Evolutionary conservation across 1,284 basidiomycete genomes (phyloP).

Genomic region (Marasmius sp.): DNA sequence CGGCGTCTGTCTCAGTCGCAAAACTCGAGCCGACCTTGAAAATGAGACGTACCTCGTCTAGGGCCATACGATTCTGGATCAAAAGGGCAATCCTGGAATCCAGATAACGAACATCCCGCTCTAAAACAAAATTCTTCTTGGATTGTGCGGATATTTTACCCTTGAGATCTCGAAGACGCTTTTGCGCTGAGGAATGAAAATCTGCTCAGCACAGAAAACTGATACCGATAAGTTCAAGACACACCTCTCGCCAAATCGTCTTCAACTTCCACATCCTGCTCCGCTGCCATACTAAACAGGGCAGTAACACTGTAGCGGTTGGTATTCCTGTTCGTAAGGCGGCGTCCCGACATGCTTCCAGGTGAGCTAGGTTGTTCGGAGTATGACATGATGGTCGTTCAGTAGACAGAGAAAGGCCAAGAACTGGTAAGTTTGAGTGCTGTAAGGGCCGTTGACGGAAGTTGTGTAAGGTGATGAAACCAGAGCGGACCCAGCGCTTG

Average conservation of each 20-base stretch:
- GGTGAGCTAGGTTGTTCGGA: slow-evolving; percentile 63
- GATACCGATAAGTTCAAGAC: slow-evolving; percentile 25
- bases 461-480: slow-evolving; percentile 15
- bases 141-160: slow-evolving; percentile 97
- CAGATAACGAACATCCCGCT: slow-evolving; percentile 97
- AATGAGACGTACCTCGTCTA: slow-evolving; percentile 78
- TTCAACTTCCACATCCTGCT: slow-evolving; percentile 98
- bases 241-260: slow-evolving; percentile 93
- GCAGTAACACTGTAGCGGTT: slow-evolving; percentile 97
- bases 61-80: slow-evolving; percentile 97
- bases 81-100: slow-evolving; percentile 97
- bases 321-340: slow-evolving; percentile 87
- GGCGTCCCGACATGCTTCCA: slow-evolving; percentile 62
- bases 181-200: slow-evolving; percentile 68
- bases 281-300: slow-evolving; percentile 96
- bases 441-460: slow-evolving; percentile 9
- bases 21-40: not conserved
- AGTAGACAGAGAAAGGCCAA: slow-evolving; percentile 4
- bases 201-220: not conserved
- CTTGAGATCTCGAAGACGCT: slow-evolving; percentile 93
- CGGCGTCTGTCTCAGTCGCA: not conserved
- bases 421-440: slow-evolving; percentile 2
- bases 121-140: slow-evolving; percentile 99
- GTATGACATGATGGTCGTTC: slow-evolving; percentile 55
- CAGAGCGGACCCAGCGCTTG: slow-evolving; percentile 33